These are phyloP conservation scores for Linanthus parryae DNA, from an alignment of 148 eudicot species.

Conservation along the genomic window DNA sequence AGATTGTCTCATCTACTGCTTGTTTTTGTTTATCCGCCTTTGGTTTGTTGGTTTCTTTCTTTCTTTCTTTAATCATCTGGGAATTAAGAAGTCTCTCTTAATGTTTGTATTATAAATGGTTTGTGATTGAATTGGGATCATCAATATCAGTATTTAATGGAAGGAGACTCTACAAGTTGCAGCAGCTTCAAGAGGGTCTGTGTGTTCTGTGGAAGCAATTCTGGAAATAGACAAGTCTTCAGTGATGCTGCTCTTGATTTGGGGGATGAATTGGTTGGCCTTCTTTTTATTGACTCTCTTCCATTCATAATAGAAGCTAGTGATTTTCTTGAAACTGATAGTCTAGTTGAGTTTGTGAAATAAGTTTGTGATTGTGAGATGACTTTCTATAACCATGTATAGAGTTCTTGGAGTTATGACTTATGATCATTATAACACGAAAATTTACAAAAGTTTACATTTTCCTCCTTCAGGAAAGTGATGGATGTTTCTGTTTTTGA, in stretches of 20 bases:
- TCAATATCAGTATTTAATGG: slow-evolving; percentile 18
- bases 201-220: slow-evolving; percentile 91
- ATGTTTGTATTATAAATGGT: neutral
- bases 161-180: slow-evolving; percentile 22
- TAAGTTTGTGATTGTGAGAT: neutral
- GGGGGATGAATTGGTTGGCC: slow-evolving; percentile 75
- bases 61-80: neutral
- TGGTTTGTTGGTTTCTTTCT: neutral
- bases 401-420: neutral
- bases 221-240: slow-evolving; percentile 74
- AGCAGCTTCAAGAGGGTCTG: slow-evolving; percentile 70
- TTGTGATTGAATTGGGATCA: slow-evolving; percentile 6
- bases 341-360: neutral
- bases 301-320: neutral
- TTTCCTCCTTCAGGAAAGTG: neutral
- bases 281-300: neutral
- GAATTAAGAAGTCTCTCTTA: neutral
- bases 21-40: neutral
- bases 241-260: slow-evolving; percentile 86
- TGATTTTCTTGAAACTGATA: neutral
- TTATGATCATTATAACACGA: neutral
- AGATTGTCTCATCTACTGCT: slow-evolving; percentile 8
- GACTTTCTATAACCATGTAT: neutral
- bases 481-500: slow-evolving; percentile 8
- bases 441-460: neutral